Base-by-base conservation (phyloP, 2,329 filamentous ascomycete genomes). In the Botrytis squamosa region DNA sequence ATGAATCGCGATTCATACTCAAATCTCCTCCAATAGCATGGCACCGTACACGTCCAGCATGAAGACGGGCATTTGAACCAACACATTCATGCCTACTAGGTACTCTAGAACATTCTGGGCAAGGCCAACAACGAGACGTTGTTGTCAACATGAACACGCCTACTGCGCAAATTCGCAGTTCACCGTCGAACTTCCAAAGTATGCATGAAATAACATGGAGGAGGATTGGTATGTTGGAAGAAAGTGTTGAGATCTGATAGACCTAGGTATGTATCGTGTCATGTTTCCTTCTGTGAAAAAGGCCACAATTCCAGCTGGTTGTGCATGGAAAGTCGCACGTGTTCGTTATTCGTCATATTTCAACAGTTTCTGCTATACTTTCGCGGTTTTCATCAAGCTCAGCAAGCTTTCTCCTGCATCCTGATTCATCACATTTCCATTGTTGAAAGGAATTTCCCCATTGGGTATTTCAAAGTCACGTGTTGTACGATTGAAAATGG, bases 81-180 rank as follows among this genome's bases (percentile, higher is more conserved):
- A 55, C 46, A 22, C 25, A 66, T 38, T 33, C 29, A 33, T 65
- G 20, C 42, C 63, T 66, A 38, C 38, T 44, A 20, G 29, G 29
- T 38, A 52, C 38, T 68, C 49, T 68, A 68, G 66, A 68, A 68
- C 65, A 57, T 68, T 68, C 49, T 67, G 36, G 36, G 65, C 49
- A 22, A n/a, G 36, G 65, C 49, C 65, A 68, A 57, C 46, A 68
- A 55, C 65, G 20, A 33, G n/a, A 33, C n/a, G 66, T 57, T 68
- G 66, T 68, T 68, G 66, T 68, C 66, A 68, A 68, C 14, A 25
- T 42, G 49, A 42, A 68, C 66, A 68, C 66, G 66, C 49, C n/a
- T 57, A 55, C 49, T 49, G 29, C 52, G 25, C 49, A 57, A 14
- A 25, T 33, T 42, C 25, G 36, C 49, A 68, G 10, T 68, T 68